A percentile compares a stretch with the other conserved stretches of the same genome.
phyloP scores from a whole-genome alignment of 2,329 filamentous ascomycete genomes.

The Hymenotorrendiella dingleyae region DNA sequence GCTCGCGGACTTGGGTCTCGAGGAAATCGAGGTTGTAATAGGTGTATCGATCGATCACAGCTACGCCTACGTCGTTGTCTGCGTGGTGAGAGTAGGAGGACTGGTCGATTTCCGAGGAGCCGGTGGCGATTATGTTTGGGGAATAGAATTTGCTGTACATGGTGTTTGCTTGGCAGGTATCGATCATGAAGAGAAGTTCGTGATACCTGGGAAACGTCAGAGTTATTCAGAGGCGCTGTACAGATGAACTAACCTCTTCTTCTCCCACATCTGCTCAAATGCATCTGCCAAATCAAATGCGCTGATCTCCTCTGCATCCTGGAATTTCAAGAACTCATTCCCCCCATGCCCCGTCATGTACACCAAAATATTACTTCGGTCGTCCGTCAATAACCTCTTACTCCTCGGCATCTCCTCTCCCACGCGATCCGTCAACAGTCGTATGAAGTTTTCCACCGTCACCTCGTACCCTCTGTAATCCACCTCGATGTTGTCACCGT shows the following conservation, averaged over 20 bases:
- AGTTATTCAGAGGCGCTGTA: too few species aligned
- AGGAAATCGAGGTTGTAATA: slow-evolving; percentile 98
- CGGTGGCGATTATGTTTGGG: slow-evolving; percentile 95
- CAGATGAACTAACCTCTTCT: slow-evolving; percentile 91
- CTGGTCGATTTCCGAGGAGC: slow-evolving; percentile 92
- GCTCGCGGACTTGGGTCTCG: slow-evolving; percentile 80
- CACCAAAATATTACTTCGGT: slow-evolving; percentile 92
- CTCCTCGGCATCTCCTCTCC: slow-evolving; percentile 91
- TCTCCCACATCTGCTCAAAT: slow-evolving; percentile 99
- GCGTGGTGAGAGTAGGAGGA: slow-evolving; percentile 97
- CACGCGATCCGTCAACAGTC: slow-evolving; percentile 87
- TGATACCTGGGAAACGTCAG: slow-evolving; percentile 81
- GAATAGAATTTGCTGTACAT: slow-evolving; percentile 99
- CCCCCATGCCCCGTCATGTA: slow-evolving; percentile 99
- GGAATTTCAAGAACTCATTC: slow-evolving; percentile 97
- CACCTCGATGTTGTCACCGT: slow-evolving; percentile 98
- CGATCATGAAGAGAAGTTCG: slow-evolving; percentile 99
- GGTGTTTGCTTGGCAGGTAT: slow-evolving; percentile 98
- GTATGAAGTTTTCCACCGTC: slow-evolving; percentile 97
- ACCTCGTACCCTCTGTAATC: slow-evolving; percentile 98
- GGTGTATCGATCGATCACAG: slow-evolving; percentile 96
- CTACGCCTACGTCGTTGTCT: slow-evolving; percentile 95
- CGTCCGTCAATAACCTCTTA: slow-evolving; percentile 89
- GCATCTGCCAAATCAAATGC: slow-evolving; percentile 94
- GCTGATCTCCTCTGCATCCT: slow-evolving; percentile 95